Evolutionary conservation across 805 yeast genomes (phyloP), one percentile per base, ranked within the genome.

Genomic region (Candida nanaspora): DNA sequence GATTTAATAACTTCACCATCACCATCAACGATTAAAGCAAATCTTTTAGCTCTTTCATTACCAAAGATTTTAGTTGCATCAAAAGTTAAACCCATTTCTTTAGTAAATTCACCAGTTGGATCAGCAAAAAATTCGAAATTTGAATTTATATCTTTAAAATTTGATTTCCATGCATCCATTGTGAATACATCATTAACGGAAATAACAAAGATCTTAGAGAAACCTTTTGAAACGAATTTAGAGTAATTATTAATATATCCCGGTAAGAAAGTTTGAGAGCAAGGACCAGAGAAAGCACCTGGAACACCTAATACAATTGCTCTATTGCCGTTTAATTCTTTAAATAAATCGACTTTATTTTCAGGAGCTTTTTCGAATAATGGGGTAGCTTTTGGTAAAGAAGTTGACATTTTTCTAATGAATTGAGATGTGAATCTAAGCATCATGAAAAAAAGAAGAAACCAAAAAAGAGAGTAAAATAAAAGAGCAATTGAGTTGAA

Each of bases 161-260:
- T 53, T 41, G 78, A 73, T 34, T 75, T 77, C 95, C 95, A 88
- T 0, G 93, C 89, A 51, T 76, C 74, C 55, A 80, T 76, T 38
- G 87, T 96, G 60, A 88, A 88, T 3, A 93, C 74, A 57, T 88
- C 96, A 61, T 88, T 88, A 37, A 86, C 95, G 16, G 93, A 72
- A 28, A 88, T 76, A 33, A 88, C 76, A 52, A 70, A 78, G 39
- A 87, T 61, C 35, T 76, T 63, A 21, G 63, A 51, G 62, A 76
- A 70, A n/a, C 95, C 95, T 62, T 82, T 81, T 23, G 68, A 69
- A 45, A 72, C 66, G 54, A 87, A 75, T 27, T 72, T 67, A 6
- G 68, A 56, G 43, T 73, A 60, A 35, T 70, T 60, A 44, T 66
- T 63, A 53, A 86, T 53, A 61, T 73, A 86, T n/a, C 85, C 87